A percentile compares a stretch with the other conserved stretches of the same genome.
Evolutionary conservation across 257 asterid genomes (phyloP).

Genomic region (Thymus quinquecostatus): DNA sequence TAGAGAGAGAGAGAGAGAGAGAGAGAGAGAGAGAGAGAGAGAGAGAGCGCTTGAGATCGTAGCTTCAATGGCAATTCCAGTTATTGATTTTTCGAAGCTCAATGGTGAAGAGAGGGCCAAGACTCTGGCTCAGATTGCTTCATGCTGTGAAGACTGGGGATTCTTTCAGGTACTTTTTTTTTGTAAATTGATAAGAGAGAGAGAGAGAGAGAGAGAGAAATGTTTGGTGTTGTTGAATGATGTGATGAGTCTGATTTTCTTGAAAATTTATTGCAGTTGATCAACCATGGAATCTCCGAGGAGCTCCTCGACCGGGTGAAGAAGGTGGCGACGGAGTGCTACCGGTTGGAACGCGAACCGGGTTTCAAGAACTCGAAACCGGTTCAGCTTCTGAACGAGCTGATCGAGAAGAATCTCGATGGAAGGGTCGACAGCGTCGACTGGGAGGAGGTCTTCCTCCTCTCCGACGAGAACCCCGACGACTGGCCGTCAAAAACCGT

Average conservation of each 20-base stretch:
- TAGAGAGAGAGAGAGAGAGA: neutral
- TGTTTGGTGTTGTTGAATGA: neutral
- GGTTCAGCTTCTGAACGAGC: constrained; percentile 48
- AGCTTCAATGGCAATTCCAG: constrained; percentile 73
- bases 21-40: constrained; percentile 6
- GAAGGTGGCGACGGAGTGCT: constrained; percentile 65
- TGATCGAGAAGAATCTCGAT: constrained; percentile 46
- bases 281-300: constrained; percentile 79
- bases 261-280: constrained; percentile 41
- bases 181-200: too few species aligned
- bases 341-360: constrained; percentile 59
- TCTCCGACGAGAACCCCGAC: constrained; percentile 57
- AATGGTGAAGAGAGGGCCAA: constrained; percentile 72
- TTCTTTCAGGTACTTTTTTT: constrained; percentile 66
- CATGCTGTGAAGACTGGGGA: constrained; percentile 88
- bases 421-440: constrained; percentile 59
- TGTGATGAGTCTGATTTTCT: neutral
- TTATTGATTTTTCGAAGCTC: constrained; percentile 81
- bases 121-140: constrained; percentile 64
- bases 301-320: constrained; percentile 77
- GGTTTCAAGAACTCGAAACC: constrained; percentile 61
- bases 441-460: constrained; percentile 91
- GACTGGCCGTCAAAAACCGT: constrained; percentile 65
- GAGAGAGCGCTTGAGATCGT: neutral
- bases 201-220: too few species aligned